These are phyloP conservation scores for Phytophthora tubulina DNA, from an alignment of 352 stramenopile species.

Conservation along the genomic window DNA sequence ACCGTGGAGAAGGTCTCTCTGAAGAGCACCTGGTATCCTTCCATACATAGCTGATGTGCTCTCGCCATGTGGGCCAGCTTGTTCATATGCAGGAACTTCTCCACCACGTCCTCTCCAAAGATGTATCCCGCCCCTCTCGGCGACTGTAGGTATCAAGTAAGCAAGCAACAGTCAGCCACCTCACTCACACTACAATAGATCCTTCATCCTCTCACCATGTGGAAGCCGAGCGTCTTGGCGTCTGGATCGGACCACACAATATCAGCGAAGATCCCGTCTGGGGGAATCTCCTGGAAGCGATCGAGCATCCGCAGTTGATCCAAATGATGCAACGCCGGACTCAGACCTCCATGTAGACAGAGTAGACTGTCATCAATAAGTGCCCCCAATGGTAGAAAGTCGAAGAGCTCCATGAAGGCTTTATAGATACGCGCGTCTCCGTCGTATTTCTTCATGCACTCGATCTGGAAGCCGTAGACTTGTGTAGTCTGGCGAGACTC, in stretches of 20 bases:
- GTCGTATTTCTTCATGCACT: conserved; percentile 90
- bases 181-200: conserved; percentile 47
- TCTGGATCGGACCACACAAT: conserved; percentile 90
- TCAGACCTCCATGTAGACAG: conserved; percentile 75
- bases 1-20: conserved; percentile 84
- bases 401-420: conserved; percentile 83
- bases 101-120: conserved; percentile 87
- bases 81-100: conserved; percentile 88
- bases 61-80: conserved; percentile 82
- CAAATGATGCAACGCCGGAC: conserved; percentile 80
- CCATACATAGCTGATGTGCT: conserved; percentile 90
- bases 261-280: conserved; percentile 81
- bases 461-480: conserved; percentile 88
- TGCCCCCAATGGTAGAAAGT: conserved; percentile 86
- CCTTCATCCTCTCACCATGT: conserved; percentile 52
- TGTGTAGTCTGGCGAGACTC: conserved; percentile 89
- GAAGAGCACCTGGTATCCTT: conserved; percentile 83
- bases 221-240: conserved; percentile 86
- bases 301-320: conserved; percentile 94
- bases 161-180: conserved; percentile 15
- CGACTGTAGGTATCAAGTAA: conserved; percentile 46
- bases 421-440: conserved; percentile 79
- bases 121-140: conserved; percentile 88
- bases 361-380: conserved; percentile 72
- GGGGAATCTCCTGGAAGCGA: conserved; percentile 83